Evolutionary conservation across 352 stramenopile species (phyloP), one percentile per base, ranked within the genome.

Genomic region (Aphanomyces invadans): DNA sequence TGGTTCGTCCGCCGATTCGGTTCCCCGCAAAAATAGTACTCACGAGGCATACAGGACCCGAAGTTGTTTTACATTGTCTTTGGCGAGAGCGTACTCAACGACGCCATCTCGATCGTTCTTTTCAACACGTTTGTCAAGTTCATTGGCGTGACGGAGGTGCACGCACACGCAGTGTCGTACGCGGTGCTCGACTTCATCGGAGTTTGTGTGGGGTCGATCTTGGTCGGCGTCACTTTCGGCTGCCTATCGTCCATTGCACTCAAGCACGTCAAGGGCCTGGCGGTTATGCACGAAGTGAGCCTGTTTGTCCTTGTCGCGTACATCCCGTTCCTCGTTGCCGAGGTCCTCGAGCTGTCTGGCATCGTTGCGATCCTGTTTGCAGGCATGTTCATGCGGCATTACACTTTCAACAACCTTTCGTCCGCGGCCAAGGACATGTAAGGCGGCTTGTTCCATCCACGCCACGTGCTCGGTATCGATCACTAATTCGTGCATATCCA

Each of bases 321-420:
- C 44, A 32, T 74, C 15, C 48, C 48, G 11, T 73, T 68, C 33
- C 19, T 96, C 25, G 81, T 82, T 7, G 83, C 80, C 0, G 83
- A 95, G 44, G 66, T 90, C 29, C 76, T 81, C 5, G 80, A 81
- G 15, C 74, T 95, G 36, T 95, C 84, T 69, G 92, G 95, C 17
- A 98, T 98, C 63, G 90, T 98, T 23, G 90, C 90, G 9, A 83
- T 98, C 54, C 90, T 98, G 55, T 97, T 98, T 70, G 95, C 86
- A 29, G 95, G 84, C 25, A 81, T 92, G 44, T 62, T 92, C 51
- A 95, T 92, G 75, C 88, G 81, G 62, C 86, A 95, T 71, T 95
- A 95, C 59, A 83, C 92, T 60, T 57, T 92, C 44, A 83, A 92
- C 70, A 92, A 86, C 61, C 89, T 95, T 33, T 75, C 86, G 4